Evolutionary conservation across 1,284 basidiomycete species (phyloP).

Genomic region (Xanthoconium separans): DNA sequence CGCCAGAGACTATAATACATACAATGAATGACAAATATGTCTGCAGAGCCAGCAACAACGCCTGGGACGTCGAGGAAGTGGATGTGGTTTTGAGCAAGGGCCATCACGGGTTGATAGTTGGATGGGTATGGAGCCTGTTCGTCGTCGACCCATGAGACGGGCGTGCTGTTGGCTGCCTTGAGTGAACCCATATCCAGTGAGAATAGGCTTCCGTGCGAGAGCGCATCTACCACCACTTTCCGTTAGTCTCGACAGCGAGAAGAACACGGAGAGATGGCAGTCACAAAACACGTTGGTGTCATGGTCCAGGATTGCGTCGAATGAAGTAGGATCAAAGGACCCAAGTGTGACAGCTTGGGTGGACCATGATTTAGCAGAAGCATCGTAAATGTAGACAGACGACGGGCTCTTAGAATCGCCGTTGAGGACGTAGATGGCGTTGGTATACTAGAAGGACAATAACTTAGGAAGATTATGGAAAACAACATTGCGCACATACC

Average conservation of each 20-base stretch:
- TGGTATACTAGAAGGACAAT: conserved; percentile 54
- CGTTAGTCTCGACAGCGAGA: conserved; percentile 3
- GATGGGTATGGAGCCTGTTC: conserved; percentile 53
- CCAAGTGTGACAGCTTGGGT: conserved; percentile 53
- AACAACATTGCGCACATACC: conserved; percentile 33
- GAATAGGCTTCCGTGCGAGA: conserved; percentile 60
- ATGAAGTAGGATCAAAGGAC: conserved; percentile 54
- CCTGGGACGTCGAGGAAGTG: conserved; percentile 77
- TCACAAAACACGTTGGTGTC: conserved; percentile 84
- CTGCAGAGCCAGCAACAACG: conserved; percentile 61
- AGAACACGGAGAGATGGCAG: conserved; percentile 12
- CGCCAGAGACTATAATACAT: conserved; percentile 27
- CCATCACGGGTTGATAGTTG: conserved; percentile 70
- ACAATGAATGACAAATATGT: conserved; percentile 91
- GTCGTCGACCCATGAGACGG: conserved; percentile 63
- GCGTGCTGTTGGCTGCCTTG: conserved; percentile 53
- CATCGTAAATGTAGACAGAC: conserved; percentile 69
- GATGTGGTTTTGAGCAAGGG: conserved; percentile 75
- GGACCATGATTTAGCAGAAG: conserved; percentile 61
- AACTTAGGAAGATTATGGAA: conserved; percentile 1
- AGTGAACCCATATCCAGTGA: conserved; percentile 66
- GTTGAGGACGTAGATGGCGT: conserved; percentile 78
- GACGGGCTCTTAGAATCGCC: conserved; percentile 67
- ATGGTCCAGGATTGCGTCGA: conserved; percentile 76
- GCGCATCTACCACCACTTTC: conserved; percentile 47